Percentiles rank a stretch among this genome's conserved stretches.
These are phyloP conservation scores for Acer negundo DNA, from an alignment of 345 rosid species.

Conservation along the genomic window DNA sequence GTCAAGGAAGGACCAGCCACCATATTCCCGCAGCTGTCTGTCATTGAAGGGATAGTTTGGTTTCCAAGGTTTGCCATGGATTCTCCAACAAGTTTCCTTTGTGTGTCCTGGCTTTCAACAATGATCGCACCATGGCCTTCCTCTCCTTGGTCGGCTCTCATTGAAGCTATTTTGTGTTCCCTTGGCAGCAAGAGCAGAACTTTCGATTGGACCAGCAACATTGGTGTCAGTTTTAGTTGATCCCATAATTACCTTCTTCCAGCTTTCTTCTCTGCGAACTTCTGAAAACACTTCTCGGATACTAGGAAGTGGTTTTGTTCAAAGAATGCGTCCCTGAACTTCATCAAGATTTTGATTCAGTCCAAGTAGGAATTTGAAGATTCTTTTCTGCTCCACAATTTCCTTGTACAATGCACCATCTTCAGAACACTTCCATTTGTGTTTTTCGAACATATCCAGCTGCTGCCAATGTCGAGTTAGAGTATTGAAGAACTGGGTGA, in stretches of 20 bases:
- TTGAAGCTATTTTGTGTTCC: background rate
- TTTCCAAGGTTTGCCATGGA: background rate
- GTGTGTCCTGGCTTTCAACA: background rate
- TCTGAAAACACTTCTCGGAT: background rate
- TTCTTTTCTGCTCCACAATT: background rate
- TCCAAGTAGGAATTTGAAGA: background rate
- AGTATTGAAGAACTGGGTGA: no score
- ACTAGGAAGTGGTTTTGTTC: background rate
- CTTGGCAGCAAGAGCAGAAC: background rate
- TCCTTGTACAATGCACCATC: background rate
- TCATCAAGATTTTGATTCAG: background rate
- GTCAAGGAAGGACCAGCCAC: background rate
- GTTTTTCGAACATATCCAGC: no score
- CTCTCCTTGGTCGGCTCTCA: background rate
- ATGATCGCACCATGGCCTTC: background rate
- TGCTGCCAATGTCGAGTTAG: no score
- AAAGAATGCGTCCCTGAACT: background rate
- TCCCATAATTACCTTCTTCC: background rate
- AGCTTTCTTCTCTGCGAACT: background rate
- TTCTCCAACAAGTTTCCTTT: background rate
- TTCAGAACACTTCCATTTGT: background rate
- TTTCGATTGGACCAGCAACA: background rate
- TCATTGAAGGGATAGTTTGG: background rate
- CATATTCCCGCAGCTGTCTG: background rate
- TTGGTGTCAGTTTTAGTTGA: background rate